Conservation (phyloP, 192 early-diverging fungal species). For the Oehlia diaphana region DNA sequence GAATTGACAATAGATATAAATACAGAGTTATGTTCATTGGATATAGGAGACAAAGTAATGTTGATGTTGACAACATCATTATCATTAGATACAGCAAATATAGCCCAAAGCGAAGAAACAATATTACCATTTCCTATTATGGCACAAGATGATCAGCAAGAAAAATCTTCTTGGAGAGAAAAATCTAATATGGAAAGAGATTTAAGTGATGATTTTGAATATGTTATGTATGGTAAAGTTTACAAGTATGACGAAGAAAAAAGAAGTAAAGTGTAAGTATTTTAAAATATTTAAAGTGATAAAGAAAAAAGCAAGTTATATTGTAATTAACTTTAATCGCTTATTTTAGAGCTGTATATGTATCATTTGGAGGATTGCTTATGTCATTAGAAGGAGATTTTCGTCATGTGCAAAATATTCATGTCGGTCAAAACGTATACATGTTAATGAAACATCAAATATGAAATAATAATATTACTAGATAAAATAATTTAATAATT, state of each 20-base stretch:
- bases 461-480: too few species aligned
- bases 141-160: conserved; percentile 44
- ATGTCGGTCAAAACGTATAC: conserved; percentile 88
- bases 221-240: conserved; percentile 98
- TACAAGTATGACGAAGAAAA: conserved; percentile 91
- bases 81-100: conserved; percentile 48
- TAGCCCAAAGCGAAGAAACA: conserved; percentile 47
- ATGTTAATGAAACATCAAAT: conserved; percentile 51
- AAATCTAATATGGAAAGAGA: conserved; percentile 64
- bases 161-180: conserved; percentile 66
- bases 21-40: conserved; percentile 89
- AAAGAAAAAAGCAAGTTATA: not conserved
- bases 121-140: conserved; percentile 33
- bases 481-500: too few species aligned
- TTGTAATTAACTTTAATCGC: not conserved
- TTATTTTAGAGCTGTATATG: conserved; percentile 71
- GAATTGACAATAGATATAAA: conserved; percentile 93
- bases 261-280: conserved; percentile 69
- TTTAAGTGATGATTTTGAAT: conserved; percentile 95
- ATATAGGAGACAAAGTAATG: conserved; percentile 82
- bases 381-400: conserved; percentile 88
- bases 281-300: not conserved
- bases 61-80: conserved; percentile 83
- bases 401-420: conserved; percentile 77
- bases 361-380: conserved; percentile 90